Percentiles rank a stretch among this genome's conserved stretches.
Conservation (phyloP, 768 basidiomycete species). For the Boletus rubroflammeus region DNA sequence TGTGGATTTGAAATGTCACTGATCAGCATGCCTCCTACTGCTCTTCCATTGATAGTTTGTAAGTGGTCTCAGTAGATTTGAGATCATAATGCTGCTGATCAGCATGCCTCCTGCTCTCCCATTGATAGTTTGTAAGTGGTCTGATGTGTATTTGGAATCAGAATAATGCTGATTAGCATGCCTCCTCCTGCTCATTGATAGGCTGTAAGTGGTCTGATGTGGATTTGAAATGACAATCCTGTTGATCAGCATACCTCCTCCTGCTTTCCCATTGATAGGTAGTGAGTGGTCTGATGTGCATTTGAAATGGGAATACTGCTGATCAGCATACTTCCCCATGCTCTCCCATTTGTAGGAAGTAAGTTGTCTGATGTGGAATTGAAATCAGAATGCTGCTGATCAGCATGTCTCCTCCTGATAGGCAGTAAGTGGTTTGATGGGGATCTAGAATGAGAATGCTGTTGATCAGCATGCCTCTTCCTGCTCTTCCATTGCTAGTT, state of each 20-base stretch:
- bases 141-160: background rate
- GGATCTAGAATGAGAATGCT: background rate
- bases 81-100: background rate
- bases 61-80: background rate
- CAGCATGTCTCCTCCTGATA: background rate
- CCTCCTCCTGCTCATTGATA: background rate
- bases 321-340: fast-evolving
- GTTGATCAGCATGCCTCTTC: background rate
- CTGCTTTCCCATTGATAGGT: background rate
- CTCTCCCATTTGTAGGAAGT: background rate
- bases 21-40: background rate
- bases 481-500: background rate
- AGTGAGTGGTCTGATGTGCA: background rate
- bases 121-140: background rate
- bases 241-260: background rate
- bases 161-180: background rate
- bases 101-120: background rate
- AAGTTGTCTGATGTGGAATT: background rate
- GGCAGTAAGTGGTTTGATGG: background rate
- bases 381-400: background rate
- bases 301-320: background rate
- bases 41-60: background rate
- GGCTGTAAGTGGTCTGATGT: background rate
- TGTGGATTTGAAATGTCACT: fast-evolving
- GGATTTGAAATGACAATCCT: too few species aligned